These are phyloP conservation scores for Powellomyces hirtus DNA, from an alignment of 192 early-diverging fungal genomes.

Conservation along the genomic window DNA sequence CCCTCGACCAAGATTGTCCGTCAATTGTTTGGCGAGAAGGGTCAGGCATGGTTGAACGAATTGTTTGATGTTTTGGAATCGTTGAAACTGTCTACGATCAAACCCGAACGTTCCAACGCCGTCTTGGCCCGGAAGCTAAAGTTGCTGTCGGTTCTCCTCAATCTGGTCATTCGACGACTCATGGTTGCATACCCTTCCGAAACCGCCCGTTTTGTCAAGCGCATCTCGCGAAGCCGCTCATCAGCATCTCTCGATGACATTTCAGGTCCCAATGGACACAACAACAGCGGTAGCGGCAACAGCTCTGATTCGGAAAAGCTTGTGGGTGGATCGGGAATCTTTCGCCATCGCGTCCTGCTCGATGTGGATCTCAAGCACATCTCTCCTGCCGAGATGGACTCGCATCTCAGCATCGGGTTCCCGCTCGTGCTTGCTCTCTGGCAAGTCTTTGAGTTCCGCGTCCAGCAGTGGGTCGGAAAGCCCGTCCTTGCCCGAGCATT, in stretches of 20 bases:
- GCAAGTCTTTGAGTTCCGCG: conserved; percentile 58
- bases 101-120: conserved; percentile 29
- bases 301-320: background rate
- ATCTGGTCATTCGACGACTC: conserved; percentile 42
- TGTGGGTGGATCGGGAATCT: conserved; percentile 4
- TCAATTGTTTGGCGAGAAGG: conserved; percentile 48
- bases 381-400: background rate
- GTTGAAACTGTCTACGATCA: conserved; percentile 30
- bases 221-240: conserved; percentile 21
- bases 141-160: conserved; percentile 45
- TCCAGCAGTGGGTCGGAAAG: conserved; percentile 50
- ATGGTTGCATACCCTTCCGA: conserved; percentile 38
- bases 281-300: background rate
- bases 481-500: conserved; percentile 34
- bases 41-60: conserved; percentile 42
- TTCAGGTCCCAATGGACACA: background rate
- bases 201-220: conserved; percentile 44
- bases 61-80: conserved; percentile 39
- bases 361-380: conserved; percentile 28
- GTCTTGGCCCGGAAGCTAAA: conserved; percentile 48
- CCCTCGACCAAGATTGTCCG: conserved; percentile 24
- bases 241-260: conserved; percentile 2
- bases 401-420: conserved; percentile 38
- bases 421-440: conserved; percentile 52
- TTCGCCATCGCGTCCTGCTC: conserved; percentile 10